phyloP scores from a whole-genome alignment of 176 grass and related monocot genomes.

The Themeda triandra region DNA sequence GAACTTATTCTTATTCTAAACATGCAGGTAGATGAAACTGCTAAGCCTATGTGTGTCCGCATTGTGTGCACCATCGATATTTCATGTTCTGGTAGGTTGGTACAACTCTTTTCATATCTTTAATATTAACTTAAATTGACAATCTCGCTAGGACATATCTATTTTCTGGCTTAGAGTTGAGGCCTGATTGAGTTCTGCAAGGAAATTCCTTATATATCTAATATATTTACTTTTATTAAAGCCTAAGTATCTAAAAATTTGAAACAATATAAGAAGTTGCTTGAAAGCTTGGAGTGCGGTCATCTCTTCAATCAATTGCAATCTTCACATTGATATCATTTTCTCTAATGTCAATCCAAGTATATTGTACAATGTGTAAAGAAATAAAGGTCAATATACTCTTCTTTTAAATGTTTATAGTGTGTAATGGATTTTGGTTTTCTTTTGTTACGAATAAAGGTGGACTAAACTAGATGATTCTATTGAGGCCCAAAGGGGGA shows the following conservation, averaged over 20 bases:
- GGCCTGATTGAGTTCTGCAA: too few relatives aligned
- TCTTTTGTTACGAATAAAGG: neutral
- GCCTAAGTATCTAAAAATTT: too few relatives aligned
- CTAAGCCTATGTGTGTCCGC: neutral
- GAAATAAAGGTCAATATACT: neutral
- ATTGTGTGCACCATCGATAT: neutral
- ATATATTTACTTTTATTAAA: too few relatives aligned
- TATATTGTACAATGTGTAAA: neutral
- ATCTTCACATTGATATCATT: neutral
- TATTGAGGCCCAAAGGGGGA: too few relatives aligned
- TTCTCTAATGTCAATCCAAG: neutral
- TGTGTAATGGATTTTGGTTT: neutral
- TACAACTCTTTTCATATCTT: neutral
- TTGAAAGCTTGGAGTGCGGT: neutral
- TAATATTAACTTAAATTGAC: neutral
- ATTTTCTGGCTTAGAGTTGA: too few relatives aligned
- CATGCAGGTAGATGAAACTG: neutral
- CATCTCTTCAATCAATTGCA: neutral
- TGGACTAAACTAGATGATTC: too few relatives aligned
- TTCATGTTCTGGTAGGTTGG: neutral
- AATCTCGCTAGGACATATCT: neutral
- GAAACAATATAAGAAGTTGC: too few relatives aligned
- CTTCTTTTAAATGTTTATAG: neutral
- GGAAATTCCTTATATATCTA: too few relatives aligned
- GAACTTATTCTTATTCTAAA: neutral